Evolutionary conservation across 2,329 filamentous ascomycete genomes (phyloP), one percentile per base, ranked within the genome.

Genomic region (Colletotrichum filicis): DNA sequence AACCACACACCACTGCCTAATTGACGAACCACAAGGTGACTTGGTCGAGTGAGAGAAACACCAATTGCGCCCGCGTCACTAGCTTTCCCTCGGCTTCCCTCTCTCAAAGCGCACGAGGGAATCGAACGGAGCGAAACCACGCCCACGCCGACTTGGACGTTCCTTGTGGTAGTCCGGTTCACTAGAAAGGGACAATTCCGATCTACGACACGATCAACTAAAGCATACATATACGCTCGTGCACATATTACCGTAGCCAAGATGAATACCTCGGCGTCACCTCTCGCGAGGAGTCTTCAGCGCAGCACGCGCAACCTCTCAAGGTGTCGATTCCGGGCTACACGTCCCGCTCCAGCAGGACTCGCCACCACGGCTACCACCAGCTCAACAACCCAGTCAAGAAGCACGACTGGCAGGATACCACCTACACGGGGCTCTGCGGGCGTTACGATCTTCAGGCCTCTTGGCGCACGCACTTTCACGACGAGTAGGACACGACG

Each of bases 261-360:
- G 22, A 73, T 73, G 71, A 73, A 46, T 56, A 71, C 55, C 26
- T 64, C 66, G 35, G 61, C 66, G 6, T 70, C 81, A 74, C 82
- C 83, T 22, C 78, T 85, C 69, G 80, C 82, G 71, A 80, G 83
- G 75, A 84, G 80, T 77, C 79, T 84, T 63, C 82, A 81, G 77
- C 83, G 80, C 77, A 79, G 80, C 77, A 80, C 80, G 57, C 80
- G 82, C 71, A 78, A 78, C 42, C 74, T 83, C 70, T 66, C 74
- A 55, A 79, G 75, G 71, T 74, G 77, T 37, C 78, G 78, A 71
- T 79, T 77, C 75, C 79, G 77, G 52, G 77, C 78, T 59, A 71
- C 76, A 52, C 76, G 70, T 76, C 58, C 68, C 52, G 49, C 58
- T 14, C 52, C 66, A 57, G 65, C 71, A 26, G 66, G 37, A 59